Evolutionary conservation across 352 stramenopile genomes (phyloP), one percentile per base, ranked within the genome.

Genomic region (Phytopythium ostracodes): DNA sequence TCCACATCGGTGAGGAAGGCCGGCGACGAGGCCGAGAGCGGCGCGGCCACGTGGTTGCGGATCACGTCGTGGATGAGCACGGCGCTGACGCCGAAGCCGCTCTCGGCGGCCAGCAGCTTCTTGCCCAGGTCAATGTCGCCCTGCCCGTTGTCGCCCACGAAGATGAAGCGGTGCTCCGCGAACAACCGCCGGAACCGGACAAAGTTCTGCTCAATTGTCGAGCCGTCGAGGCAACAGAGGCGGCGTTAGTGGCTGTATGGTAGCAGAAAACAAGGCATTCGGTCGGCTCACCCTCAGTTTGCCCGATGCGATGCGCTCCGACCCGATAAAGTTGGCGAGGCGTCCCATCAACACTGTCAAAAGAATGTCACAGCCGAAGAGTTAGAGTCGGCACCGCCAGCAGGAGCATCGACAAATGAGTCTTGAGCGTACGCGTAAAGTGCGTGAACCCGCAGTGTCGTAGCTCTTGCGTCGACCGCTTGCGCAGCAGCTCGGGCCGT

Each of bases 21-120:
- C 1, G 52, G 33, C 3, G 44, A 43, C 11, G 59, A 49, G 3
- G 49, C 65, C 33, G 52, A 58, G 11, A 46, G 27, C 20, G 52
- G 50, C 22, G 50, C 33, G 2, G 27, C n/a, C 12, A 64, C 61
- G 63, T 90, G 81, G 64, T 89, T 89, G 66, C 84, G 84, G 64
- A 92, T 87, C 27, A 93, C 76, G 59, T 93, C 84, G 70, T 93
- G 84, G 58, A 93, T 93, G 8, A 93, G 71, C 47, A 93, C 84
- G 22, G 71, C 71, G 1, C 71, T 75, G 36, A 89, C 79, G 2
- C 70, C 65, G 63, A 89, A 89, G 60, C 78, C 63, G 11, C 77
- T 59, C 1, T 81, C 79, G 18, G 82, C 63, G 43, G 64, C 65
- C 36, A 93, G 63, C 55, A 93, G 63, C 44, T 79, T 69, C 67